Conservation (phyloP, 331 rosid genomes). For the Malus hybrid region DNA sequence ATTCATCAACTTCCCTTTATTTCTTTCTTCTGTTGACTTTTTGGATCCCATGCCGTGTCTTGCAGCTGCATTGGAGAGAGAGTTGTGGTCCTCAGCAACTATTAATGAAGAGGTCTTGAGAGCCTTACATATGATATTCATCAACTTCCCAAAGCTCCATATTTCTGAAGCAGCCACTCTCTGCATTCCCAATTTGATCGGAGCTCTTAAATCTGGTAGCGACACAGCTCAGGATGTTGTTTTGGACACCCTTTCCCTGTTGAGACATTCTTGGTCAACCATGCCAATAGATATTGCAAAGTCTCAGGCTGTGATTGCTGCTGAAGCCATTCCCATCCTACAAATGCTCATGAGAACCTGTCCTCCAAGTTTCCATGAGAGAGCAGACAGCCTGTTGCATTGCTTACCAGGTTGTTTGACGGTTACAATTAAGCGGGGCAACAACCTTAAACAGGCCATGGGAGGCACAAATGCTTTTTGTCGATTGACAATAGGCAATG, state of each 20-base stretch:
- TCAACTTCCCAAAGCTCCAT: constrained; percentile 89
- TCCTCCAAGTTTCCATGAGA: constrained; percentile 96
- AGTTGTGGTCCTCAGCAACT: constrained; percentile 87
- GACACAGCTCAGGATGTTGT: constrained; percentile 90
- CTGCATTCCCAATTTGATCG: constrained; percentile 90
- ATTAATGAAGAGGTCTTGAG: constrained; percentile 90
- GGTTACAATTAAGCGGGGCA: constrained; percentile 87
- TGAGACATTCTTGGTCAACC: constrained; percentile 87
- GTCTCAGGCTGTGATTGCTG: constrained; percentile 83
- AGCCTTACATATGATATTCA: constrained; percentile 77
- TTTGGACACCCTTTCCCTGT: constrained; percentile 71
- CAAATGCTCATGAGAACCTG: constrained; percentile 98
- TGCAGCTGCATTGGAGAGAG: constrained; percentile 96
- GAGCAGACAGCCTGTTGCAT: constrained; percentile 88
- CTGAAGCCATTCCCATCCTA: constrained; percentile 94
- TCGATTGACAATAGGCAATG: constrained; percentile 76
- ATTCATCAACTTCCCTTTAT: neutral
- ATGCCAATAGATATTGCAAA: constrained; percentile 81
- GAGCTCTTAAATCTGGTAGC: constrained; percentile 86
- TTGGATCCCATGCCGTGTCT: constrained; percentile 18
- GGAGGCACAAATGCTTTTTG: constrained; percentile 96
- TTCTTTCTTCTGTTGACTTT: neutral
- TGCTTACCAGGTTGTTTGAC: constrained; percentile 99
- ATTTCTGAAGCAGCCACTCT: constrained; percentile 90
- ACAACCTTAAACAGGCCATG: constrained; percentile 87